Evolutionary conservation across 2,329 filamentous ascomycete species (phyloP).

Genomic region (Aspergillus fumigatiaffinis): DNA sequence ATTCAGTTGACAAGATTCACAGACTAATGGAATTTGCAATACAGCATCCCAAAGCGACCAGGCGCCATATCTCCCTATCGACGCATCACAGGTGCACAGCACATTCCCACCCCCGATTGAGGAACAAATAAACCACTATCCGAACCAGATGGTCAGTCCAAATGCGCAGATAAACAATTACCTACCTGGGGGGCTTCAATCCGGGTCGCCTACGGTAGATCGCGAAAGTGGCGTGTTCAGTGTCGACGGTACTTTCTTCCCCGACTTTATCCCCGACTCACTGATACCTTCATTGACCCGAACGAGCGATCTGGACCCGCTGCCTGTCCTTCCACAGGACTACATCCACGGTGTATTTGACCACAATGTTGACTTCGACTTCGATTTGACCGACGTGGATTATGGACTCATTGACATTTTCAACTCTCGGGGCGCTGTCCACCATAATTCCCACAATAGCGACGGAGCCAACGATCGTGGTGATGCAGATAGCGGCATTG

Average conservation of each 20-base stretch:
- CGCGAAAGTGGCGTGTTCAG: slow-evolving; percentile 28
- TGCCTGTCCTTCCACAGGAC: slow-evolving; percentile 17
- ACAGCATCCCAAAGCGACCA: slow-evolving; percentile 6
- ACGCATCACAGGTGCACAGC: neutral
- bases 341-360: slow-evolving; percentile 20
- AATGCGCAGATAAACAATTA: slow-evolving; percentile 8
- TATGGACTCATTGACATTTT: slow-evolving; percentile 26
- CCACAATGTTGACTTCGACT: slow-evolving; percentile 17
- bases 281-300: slow-evolving; percentile 22
- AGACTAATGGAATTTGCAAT: neutral
- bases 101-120: slow-evolving; percentile 12
- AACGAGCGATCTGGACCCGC: slow-evolving; percentile 20
- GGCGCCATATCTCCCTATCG: slow-evolving; percentile 1
- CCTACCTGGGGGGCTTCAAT: neutral
- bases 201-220: slow-evolving; percentile 21
- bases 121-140: neutral
- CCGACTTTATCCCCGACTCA: slow-evolving; percentile 27
- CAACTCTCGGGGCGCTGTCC: slow-evolving; percentile 15
- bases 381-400: slow-evolving; percentile 26
- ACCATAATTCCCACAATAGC: slow-evolving; percentile 5
- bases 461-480: slow-evolving; percentile 13
- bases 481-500: slow-evolving; percentile 23
- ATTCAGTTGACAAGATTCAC: neutral
- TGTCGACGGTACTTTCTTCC: slow-evolving; percentile 27
- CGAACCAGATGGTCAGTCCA: slow-evolving; percentile 11